A percentile compares a stretch with the other conserved stretches of the same genome.
phyloP scores from a whole-genome alignment of 495 filamentous ascomycete genomes.

The Elasticomyces elasticus region DNA sequence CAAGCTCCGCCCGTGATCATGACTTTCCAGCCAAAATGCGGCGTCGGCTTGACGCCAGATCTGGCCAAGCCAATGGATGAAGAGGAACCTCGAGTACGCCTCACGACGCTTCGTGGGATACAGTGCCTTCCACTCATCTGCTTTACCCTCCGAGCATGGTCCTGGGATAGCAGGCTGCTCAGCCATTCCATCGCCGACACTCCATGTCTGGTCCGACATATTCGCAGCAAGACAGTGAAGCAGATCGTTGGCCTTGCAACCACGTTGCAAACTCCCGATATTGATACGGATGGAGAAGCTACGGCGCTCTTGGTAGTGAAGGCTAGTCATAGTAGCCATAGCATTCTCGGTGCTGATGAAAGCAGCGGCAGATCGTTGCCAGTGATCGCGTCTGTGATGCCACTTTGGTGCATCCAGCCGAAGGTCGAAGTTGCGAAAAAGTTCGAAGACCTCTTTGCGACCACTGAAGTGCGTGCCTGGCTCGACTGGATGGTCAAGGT shows the following conservation, averaged over 20 bases:
- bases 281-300: too few relatives aligned
- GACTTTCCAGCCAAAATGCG: neutral
- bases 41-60: neutral
- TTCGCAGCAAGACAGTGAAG: too few relatives aligned
- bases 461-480: neutral
- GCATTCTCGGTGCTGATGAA: neutral
- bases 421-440: neutral
- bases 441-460: neutral
- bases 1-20: neutral
- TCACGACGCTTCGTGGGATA: neutral
- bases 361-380: neutral
- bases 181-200: too few relatives aligned
- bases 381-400: neutral
- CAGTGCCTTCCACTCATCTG: neutral
- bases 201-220: too few relatives aligned
- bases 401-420: neutral
- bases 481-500: neutral
- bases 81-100: neutral
- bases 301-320: too few relatives aligned
- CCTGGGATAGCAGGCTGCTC: too few relatives aligned
- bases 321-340: too few relatives aligned
- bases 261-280: too few relatives aligned
- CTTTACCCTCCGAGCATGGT: too few relatives aligned
- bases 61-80: neutral
- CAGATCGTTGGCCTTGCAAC: too few relatives aligned